Evolutionary conservation across 208 protist species (phyloP).

Genomic region (Trypanosomatidae sp.): DNA sequence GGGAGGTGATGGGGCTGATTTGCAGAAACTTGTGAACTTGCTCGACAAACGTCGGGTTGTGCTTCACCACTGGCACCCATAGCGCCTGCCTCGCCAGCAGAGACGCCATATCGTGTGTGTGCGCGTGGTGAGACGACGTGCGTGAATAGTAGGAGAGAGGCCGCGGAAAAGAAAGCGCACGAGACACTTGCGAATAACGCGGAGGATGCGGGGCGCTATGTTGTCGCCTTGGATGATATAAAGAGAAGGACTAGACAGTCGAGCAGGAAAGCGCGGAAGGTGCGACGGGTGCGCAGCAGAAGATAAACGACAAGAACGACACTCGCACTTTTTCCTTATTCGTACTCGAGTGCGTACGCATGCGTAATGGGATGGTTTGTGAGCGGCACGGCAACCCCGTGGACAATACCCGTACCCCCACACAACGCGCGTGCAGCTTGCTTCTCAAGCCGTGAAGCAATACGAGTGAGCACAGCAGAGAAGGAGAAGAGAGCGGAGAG

Average conservation of each 20-base stretch:
- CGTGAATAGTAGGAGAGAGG: slow-evolving; percentile 5
- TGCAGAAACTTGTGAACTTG: slow-evolving; percentile 30
- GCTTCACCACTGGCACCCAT: slow-evolving; percentile 58
- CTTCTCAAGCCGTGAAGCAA: neutral
- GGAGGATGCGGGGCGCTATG: neutral
- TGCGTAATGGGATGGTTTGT: neutral
- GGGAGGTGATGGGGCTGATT: slow-evolving; percentile 40
- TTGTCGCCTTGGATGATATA: neutral
- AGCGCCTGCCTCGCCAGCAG: slow-evolving; percentile 60
- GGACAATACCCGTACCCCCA: neutral
- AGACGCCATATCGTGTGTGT: neutral
- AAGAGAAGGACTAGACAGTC: neutral
- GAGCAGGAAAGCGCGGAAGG: neutral
- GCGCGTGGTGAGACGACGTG: neutral
- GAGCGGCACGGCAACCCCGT: neutral
- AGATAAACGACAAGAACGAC: neutral
- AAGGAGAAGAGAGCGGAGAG: neutral
- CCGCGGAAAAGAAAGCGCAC: neutral
- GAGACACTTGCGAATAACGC: neutral
- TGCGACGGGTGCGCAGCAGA: neutral
- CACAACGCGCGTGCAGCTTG: neutral
- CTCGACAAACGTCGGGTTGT: slow-evolving; percentile 51
- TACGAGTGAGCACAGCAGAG: neutral
- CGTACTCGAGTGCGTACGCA: neutral
- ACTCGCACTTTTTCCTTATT: neutral